A percentile compares a stretch with the other conserved stretches of the same genome.
Conservation (phyloP, 257 asterid genomes). For the Forsythia viridissima region DNA sequence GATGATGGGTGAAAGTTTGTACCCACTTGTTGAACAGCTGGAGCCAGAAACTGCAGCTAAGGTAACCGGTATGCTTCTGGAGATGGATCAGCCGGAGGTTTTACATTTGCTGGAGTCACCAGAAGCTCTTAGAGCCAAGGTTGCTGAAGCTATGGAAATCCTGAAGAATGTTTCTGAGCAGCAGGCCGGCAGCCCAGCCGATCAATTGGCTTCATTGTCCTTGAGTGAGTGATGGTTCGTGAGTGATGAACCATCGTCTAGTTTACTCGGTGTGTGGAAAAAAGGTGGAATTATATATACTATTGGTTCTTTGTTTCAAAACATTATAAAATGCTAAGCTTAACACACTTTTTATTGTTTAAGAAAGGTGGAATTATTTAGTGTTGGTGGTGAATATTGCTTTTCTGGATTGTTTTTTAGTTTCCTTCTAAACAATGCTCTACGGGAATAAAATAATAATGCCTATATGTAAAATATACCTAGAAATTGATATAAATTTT, state of each 20-base stretch:
- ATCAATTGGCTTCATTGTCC: constrained; percentile 63
- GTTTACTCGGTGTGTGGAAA: too few species aligned
- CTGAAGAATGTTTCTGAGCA: constrained; percentile 62
- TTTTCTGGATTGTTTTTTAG: too few species aligned
- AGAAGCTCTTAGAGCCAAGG: constrained; percentile 57
- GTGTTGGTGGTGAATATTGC: too few species aligned
- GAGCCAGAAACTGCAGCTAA: constrained; percentile 64
- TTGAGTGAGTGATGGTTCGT: constrained; percentile 40
- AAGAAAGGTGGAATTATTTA: too few species aligned
- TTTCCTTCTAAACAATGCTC: too few species aligned
- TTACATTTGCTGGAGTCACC: constrained; percentile 76
- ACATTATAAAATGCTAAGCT: too few species aligned
- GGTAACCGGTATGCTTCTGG: constrained; percentile 71
- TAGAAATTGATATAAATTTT: too few species aligned
- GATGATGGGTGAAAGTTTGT: constrained; percentile 67
- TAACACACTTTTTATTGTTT: too few species aligned
- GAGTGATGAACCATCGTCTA: constrained; percentile 18
- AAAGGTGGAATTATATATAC: too few species aligned
- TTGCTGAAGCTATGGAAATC: constrained; percentile 62
- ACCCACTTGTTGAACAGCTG: constrained; percentile 61
- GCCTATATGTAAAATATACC: too few species aligned
- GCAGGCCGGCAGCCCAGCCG: constrained; percentile 47
- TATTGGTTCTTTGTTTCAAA: too few species aligned
- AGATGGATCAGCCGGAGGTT: constrained; percentile 71
- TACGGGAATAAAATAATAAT: too few species aligned